Conservation (phyloP, 495 filamentous ascomycete genomes). For the Tuber aestivum region DNA sequence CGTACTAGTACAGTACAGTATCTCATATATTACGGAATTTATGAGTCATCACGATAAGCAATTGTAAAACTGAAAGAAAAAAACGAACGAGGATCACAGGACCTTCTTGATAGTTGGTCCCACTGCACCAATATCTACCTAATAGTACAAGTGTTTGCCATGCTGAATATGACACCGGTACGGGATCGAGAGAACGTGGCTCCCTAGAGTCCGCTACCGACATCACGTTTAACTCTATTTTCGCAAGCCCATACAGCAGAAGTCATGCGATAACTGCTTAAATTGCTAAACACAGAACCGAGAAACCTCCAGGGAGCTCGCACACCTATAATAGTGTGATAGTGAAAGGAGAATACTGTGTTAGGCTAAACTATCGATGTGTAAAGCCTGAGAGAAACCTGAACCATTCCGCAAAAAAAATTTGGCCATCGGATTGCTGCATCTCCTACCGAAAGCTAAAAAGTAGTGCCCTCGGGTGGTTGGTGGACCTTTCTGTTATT, state of each 20-base stretch:
- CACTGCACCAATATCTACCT: background rate
- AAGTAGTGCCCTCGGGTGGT: constrained; percentile 81
- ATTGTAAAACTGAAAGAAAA: background rate
- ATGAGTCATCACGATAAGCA: background rate
- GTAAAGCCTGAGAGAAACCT: background rate
- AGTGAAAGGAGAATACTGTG: background rate
- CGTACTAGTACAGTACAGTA: too few species aligned
- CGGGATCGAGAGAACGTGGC: background rate
- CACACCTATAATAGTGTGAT: background rate
- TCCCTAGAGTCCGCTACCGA: background rate
- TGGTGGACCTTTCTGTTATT: constrained; percentile 92
- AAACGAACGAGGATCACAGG: background rate
- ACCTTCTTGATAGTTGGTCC: background rate
- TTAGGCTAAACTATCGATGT: background rate
- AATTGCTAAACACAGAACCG: background rate
- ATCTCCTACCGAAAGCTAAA: constrained; percentile 38
- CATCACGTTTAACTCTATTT: background rate
- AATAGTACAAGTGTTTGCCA: background rate
- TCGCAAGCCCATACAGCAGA: background rate
- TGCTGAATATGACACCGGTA: background rate
- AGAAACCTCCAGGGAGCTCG: background rate
- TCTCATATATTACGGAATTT: background rate
- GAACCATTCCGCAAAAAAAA: background rate
- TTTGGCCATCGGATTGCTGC: background rate
- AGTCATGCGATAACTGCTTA: background rate